phyloP scores from a whole-genome alignment of 2,329 filamentous ascomycete species.

The Conoideocrella luteorostrata region DNA sequence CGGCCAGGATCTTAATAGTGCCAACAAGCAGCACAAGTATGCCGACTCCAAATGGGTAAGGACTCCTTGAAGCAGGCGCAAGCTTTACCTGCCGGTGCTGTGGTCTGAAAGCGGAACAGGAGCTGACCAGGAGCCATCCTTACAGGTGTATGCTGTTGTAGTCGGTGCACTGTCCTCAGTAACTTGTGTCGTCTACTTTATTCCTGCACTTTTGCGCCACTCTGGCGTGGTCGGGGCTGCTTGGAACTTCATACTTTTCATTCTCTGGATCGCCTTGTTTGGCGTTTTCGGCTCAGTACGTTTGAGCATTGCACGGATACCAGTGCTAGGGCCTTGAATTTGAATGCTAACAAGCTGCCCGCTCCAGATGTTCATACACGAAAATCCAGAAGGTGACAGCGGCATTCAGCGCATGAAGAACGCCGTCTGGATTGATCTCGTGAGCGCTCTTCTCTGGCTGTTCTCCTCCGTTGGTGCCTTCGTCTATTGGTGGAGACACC shows the following conservation, averaged over 20 bases:
- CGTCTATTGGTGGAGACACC: conserved; percentile 53
- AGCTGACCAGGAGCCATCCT: conserved; percentile 2
- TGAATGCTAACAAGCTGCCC: not conserved
- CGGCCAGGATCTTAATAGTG: conserved; percentile 57
- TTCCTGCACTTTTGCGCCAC: conserved; percentile 53
- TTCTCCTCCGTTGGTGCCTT: conserved; percentile 50
- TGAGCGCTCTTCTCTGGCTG: conserved; percentile 71
- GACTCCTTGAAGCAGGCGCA: conserved; percentile 6
- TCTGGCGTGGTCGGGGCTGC: conserved; percentile 45
- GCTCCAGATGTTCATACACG: conserved; percentile 61
- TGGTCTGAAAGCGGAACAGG: not conserved
- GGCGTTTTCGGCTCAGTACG: conserved; percentile 68
- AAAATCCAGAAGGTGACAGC: conserved; percentile 55
- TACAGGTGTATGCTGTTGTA: conserved; percentile 64
- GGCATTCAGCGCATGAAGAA: conserved; percentile 73
- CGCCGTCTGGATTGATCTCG: conserved; percentile 77
- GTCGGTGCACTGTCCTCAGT: conserved; percentile 59
- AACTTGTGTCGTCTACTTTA: conserved; percentile 58
- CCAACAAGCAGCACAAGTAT: conserved; percentile 41
- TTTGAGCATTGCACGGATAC: conserved; percentile 1
- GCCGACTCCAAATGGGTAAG: conserved; percentile 65
- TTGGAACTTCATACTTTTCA: conserved; percentile 66
- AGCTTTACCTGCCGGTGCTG: not conserved
- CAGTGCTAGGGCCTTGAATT: not conserved
- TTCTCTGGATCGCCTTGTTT: conserved; percentile 77